These are phyloP conservation scores for Calonectria ilicicola DNA, from an alignment of 2,329 filamentous ascomycete genomes.

Conservation along the genomic window DNA sequence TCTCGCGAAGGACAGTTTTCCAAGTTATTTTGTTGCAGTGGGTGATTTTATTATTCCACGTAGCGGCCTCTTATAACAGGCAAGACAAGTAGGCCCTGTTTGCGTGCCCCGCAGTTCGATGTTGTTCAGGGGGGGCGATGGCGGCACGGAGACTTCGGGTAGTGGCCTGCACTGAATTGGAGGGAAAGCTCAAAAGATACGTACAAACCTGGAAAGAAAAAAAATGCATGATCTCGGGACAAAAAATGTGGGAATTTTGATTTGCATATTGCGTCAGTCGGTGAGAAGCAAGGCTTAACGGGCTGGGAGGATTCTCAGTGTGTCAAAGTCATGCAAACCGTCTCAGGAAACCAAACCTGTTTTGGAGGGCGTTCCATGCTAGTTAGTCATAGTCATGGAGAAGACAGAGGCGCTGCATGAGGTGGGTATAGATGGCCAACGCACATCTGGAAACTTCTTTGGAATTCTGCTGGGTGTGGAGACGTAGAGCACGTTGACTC, in stretches of 20 bases:
- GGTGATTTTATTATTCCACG: background rate
- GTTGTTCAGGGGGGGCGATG: background rate
- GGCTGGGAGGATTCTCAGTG: constrained; percentile 32
- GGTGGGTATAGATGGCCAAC: constrained; percentile 1
- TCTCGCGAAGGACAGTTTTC: too few relatives aligned
- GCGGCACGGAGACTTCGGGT: background rate
- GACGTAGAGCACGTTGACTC: background rate
- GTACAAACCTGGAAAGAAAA: background rate
- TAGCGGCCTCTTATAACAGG: too few relatives aligned
- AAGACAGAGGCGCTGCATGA: background rate
- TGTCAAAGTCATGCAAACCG: constrained; percentile 44
- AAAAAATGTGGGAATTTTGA: background rate
- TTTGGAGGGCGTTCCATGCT: constrained; percentile 6
- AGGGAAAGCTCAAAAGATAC: background rate
- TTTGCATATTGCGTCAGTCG: background rate
- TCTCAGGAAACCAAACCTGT: constrained; percentile 5
- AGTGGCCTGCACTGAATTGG: background rate
- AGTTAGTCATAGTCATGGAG: constrained; percentile 39
- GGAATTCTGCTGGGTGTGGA: constrained; percentile 26
- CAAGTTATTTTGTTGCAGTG: background rate
- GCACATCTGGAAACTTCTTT: constrained; percentile 36
- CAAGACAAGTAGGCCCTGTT: too few relatives aligned
- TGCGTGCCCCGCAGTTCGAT: background rate
- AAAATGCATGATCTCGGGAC: background rate
- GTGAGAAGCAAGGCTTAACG: constrained; percentile 24